Evolutionary conservation across 306 rosid species (phyloP), one percentile per base, ranked within the genome.

Genomic region (Rosa chinensis): DNA sequence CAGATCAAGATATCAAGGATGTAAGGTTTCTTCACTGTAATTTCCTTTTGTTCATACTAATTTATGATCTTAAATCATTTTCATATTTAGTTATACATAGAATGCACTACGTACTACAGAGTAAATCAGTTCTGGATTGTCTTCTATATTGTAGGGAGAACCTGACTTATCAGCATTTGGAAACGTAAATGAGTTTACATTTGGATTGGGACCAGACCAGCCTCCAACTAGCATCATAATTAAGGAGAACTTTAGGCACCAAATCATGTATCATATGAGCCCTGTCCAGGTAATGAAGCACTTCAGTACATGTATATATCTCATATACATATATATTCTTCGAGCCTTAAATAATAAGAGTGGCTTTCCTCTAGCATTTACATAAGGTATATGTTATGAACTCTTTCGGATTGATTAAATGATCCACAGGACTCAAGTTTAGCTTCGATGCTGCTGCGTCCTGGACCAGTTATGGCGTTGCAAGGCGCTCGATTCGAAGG

Each of bases 391-490:
- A 17, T 18, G 23, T 20, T 20, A 56, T 18, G 43, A 37, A 37
- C 16, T n/a, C 6, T 68, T 68, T 42, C 8, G 47, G 47, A 68
- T 42, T 68, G 25, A 9, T 32, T 4, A 10, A 28, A 72, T 37
- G 13, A 8, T 52, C 47, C 6, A 17, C 8, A 79, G 86, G 86
- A 85, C 70, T 73, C 74, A 8, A 79, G 56, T 18, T 52, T 77
- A 72, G 89, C 84, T 8, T 72, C 82, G 13, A 79, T 79, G 82
- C 62, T 82, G 37, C n/a, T 79, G 69, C 61, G 89, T 59, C 75
- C 86, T 18, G 86, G 48, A 56, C 89, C 84, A 5, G 2, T 72
- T 16, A 62, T 32, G 75, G 79, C 86, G 4, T 20, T 83, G 0
- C 56, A 23, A 1, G 69, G 12, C 5, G 74, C 81, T 49, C 70